Percentiles rank a stretch among this genome's conserved stretches.
These are phyloP conservation scores for Brassica rapa DNA, from an alignment of 345 rosid species.

Conservation along the genomic window DNA sequence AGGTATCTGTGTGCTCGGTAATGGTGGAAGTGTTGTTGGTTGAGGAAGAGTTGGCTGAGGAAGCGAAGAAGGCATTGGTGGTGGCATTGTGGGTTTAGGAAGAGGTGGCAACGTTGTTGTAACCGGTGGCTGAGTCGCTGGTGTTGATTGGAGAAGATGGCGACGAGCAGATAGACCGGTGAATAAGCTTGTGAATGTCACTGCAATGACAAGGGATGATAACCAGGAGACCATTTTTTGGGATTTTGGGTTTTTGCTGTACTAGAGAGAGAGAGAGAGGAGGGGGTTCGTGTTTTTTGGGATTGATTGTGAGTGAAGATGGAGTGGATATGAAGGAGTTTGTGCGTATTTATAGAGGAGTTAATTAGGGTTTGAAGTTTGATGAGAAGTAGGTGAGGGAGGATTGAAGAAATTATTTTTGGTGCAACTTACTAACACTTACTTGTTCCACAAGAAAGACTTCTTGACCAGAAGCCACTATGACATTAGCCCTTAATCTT, in stretches of 20 bases:
- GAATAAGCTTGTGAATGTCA: slow-evolving; percentile 38
- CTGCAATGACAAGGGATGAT: slow-evolving; percentile 29
- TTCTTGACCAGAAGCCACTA: background rate
- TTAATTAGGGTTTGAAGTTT: slow-evolving; percentile 14
- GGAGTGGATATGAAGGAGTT: slow-evolving; percentile 3
- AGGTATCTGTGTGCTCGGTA: slow-evolving; percentile 23
- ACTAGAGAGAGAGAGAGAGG: background rate
- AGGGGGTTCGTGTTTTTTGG: background rate
- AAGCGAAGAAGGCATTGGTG: slow-evolving; percentile 22
- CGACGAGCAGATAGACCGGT: slow-evolving; percentile 29
- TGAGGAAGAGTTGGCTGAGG: slow-evolving; percentile 27
- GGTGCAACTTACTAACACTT: slow-evolving; percentile 29
- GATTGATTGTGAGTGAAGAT: slow-evolving; percentile 22
- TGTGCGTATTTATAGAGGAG: slow-evolving; percentile 22
- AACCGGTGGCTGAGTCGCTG: slow-evolving; percentile 27
- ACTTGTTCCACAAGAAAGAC: slow-evolving; percentile 19
- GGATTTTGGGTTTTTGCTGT: background rate
- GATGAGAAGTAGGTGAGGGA: slow-evolving; percentile 25
- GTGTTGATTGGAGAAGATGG: slow-evolving; percentile 38
- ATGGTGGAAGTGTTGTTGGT: slow-evolving; percentile 30
- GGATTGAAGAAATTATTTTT: background rate
- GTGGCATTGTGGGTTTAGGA: slow-evolving; percentile 29
- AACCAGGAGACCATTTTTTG: slow-evolving; percentile 17
- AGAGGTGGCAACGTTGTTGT: slow-evolving; percentile 34
- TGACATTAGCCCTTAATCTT: background rate